Conservation (phyloP, 352 stramenopile species). For the Globisporangium takayamanum region DNA sequence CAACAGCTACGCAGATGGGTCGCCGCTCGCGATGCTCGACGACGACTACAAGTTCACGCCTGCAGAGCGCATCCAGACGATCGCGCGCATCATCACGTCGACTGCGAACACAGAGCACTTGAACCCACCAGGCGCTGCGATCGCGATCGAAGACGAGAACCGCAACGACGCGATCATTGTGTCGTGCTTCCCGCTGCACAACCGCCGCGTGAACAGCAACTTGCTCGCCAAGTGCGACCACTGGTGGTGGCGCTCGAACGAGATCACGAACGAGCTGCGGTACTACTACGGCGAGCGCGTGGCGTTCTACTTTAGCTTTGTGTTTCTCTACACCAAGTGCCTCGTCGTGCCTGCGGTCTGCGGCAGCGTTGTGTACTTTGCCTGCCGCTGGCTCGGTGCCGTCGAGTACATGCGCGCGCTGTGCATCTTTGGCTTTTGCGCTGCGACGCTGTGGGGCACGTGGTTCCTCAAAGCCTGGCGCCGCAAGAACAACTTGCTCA, state of each 20-base stretch:
- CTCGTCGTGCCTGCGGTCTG: conserved; percentile 51
- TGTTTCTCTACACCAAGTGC: conserved; percentile 83
- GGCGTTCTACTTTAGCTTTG: conserved; percentile 83
- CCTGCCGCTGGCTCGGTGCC: conserved; percentile 56
- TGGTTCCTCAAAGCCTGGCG: conserved; percentile 74
- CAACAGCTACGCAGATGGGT: neutral
- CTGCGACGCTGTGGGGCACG: conserved; percentile 69
- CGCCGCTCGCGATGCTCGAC: conserved; percentile 19
- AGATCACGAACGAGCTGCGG: conserved; percentile 81
- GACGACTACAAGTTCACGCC: conserved; percentile 77
- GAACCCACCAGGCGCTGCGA: conserved; percentile 70
- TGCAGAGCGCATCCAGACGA: conserved; percentile 78
- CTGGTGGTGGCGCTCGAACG: conserved; percentile 73
- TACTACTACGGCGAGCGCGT: conserved; percentile 83
- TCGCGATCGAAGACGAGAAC: conserved; percentile 77
- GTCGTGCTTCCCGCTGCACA: conserved; percentile 81
- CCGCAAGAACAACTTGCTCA: conserved; percentile 73
- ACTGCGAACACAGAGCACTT: conserved; percentile 61
- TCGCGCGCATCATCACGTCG: conserved; percentile 82
- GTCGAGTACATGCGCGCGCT: conserved; percentile 76
- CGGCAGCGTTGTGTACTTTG: conserved; percentile 60
- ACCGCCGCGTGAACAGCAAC: conserved; percentile 65
- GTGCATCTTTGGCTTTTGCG: conserved; percentile 76
- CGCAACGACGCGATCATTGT: conserved; percentile 65
- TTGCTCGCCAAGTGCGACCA: conserved; percentile 60